These are phyloP conservation scores for Trametes cinnabarina DNA, from an alignment of 768 basidiomycete genomes.

Conservation along the genomic window DNA sequence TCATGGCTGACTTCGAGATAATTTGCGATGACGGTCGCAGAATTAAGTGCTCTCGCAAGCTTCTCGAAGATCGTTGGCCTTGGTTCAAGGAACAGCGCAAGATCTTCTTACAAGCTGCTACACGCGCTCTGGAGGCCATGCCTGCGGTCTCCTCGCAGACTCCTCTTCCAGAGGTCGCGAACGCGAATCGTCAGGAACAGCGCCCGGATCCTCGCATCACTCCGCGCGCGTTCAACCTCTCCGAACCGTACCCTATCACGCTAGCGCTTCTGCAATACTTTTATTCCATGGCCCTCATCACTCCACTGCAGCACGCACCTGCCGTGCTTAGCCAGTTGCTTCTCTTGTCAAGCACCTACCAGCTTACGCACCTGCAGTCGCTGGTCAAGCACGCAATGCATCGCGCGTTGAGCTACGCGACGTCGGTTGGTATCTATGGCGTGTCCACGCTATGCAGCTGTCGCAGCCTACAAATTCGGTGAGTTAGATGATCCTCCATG, in stretches of 20 bases:
- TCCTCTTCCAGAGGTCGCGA: conserved; percentile 59
- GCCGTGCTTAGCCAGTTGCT: conserved; percentile 86
- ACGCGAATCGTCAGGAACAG: conserved; percentile 46
- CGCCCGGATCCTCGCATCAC: conserved; percentile 78
- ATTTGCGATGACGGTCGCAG: conserved; percentile 87
- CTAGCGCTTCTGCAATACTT: conserved; percentile 92
- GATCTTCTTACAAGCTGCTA: conserved; percentile 57
- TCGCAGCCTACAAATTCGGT: conserved; percentile 87
- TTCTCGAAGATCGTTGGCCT: conserved; percentile 91
- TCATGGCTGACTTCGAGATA: conserved; percentile 89
- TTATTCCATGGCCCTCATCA: conserved; percentile 82
- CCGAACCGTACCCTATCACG: conserved; percentile 87
- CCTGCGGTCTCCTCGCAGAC: conserved; percentile 62
- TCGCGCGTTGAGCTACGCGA: conserved; percentile 75
- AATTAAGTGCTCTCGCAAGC: conserved; percentile 75
- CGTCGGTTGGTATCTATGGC: conserved; percentile 90
- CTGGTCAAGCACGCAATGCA: conserved; percentile 97
- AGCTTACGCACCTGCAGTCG: conserved; percentile 67
- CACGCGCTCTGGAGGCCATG: conserved; percentile 52
- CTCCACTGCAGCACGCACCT: conserved; percentile 88
- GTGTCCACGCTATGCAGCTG: conserved; percentile 90
- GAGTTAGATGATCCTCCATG: conserved; percentile 27
- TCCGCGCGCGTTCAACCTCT: conserved; percentile 74
- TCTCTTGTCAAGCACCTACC: conserved; percentile 80
- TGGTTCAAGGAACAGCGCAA: conserved; percentile 84